phyloP scores from a whole-genome alignment of 2,329 filamentous ascomycete genomes.

The Fusarium solani-melongenae region DNA sequence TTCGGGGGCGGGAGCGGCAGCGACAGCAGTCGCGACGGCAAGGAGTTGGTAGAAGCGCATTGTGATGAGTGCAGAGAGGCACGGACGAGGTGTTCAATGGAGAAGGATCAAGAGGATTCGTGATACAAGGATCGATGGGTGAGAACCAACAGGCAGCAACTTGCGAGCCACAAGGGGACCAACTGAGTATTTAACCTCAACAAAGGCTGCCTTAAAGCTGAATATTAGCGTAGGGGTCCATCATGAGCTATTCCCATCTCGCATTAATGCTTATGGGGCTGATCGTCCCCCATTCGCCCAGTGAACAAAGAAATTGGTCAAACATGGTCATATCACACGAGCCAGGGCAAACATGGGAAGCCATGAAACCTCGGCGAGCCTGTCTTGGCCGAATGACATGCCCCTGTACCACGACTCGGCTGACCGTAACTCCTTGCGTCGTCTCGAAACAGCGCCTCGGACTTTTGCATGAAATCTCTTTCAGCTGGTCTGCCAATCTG shows the following conservation, averaged over 20 bases:
- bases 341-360: neutral
- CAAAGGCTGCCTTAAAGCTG: neutral
- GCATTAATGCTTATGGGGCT: neutral
- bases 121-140: neutral
- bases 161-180: neutral
- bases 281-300: neutral
- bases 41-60: slow-evolving; percentile 13
- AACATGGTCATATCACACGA: neutral
- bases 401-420: neutral
- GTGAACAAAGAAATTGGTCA: neutral
- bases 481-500: neutral
- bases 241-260: neutral
- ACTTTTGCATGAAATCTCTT: neutral
- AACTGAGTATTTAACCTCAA: neutral
- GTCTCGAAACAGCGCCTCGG: neutral
- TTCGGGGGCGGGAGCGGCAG: slow-evolving; percentile 15
- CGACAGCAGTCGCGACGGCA: slow-evolving; percentile 14
- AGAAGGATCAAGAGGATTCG: neutral
- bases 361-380: neutral
- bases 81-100: neutral
- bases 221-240: neutral
- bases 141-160: neutral
- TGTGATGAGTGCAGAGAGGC: neutral
- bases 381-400: neutral
- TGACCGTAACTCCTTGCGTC: neutral